Conservation (phyloP, 768 basidiomycete species). For the Mycena filopes region DNA sequence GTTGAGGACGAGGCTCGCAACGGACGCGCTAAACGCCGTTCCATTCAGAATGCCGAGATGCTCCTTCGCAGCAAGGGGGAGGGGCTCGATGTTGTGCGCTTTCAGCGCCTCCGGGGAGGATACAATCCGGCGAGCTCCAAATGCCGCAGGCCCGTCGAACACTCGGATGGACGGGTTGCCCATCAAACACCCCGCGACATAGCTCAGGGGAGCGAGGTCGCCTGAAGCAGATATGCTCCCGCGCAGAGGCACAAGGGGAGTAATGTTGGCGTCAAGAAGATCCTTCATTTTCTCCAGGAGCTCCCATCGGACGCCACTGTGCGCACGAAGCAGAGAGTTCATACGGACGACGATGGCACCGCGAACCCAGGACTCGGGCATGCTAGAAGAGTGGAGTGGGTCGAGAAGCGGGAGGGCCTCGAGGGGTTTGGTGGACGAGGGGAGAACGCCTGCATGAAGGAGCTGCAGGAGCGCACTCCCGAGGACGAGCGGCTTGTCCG, state of each 20-base stretch:
- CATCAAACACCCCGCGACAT: constrained; percentile 83
- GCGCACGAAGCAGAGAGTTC: constrained; percentile 90
- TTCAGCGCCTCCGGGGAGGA: constrained; percentile 67
- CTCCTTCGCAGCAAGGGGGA: constrained; percentile 78
- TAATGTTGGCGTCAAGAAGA: constrained; percentile 77
- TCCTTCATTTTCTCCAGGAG: constrained; percentile 83
- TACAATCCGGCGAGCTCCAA: constrained; percentile 60
- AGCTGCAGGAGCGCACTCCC: constrained; percentile 89
- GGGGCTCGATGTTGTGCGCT: constrained; percentile 68
- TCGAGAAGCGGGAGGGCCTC: constrained; percentile 76
- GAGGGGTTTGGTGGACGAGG: constrained; percentile 62
- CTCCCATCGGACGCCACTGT: constrained; percentile 86
- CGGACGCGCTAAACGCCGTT: constrained; percentile 84
- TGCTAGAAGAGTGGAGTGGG: constrained; percentile 71
- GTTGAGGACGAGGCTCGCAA: constrained; percentile 78
- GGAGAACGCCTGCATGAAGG: constrained; percentile 80
- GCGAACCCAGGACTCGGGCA: constrained; percentile 89
- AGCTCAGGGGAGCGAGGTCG: constrained; percentile 84
- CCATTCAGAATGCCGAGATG: constrained; percentile 87
- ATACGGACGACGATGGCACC: constrained; percentile 88
- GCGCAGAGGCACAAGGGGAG: constrained; percentile 83
- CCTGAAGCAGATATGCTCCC: constrained; percentile 88
- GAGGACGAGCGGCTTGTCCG: constrained; percentile 75
- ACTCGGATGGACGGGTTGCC: constrained; percentile 86
- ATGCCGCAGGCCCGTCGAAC: constrained; percentile 63